A percentile compares a stretch with the other conserved stretches of the same genome.
Conservation (phyloP, 768 basidiomycete species). For the Trametes sanguinea region DNA sequence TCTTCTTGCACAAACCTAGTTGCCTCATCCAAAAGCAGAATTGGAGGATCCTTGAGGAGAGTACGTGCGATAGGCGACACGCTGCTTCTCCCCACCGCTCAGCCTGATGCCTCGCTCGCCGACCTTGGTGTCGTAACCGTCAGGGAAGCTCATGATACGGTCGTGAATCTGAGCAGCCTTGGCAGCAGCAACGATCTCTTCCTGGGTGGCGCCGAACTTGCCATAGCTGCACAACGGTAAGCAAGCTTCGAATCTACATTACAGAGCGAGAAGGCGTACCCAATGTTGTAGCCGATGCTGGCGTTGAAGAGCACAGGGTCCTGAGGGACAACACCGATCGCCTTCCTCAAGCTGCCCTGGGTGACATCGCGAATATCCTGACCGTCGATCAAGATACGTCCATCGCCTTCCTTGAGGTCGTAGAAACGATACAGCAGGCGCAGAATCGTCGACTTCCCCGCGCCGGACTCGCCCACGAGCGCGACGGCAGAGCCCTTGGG, state of each 20-base stretch:
- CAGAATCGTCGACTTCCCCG: slow-evolving; percentile 82
- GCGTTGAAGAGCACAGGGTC: slow-evolving; percentile 76
- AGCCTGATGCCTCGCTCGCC: slow-evolving; percentile 89
- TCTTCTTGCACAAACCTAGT: slow-evolving; percentile 50
- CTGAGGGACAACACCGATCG: slow-evolving; percentile 92
- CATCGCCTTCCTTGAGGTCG: slow-evolving; percentile 78
- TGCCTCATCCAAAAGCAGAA: slow-evolving; percentile 77
- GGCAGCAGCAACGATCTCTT: slow-evolving; percentile 80
- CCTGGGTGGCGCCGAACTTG: slow-evolving; percentile 65
- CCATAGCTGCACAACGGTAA: slow-evolving; percentile 57
- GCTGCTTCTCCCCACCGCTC: slow-evolving; percentile 88
- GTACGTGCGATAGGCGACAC: slow-evolving; percentile 89
- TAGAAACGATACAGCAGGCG: slow-evolving; percentile 94
- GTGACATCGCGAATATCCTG: slow-evolving; percentile 88
- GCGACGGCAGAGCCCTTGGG: slow-evolving; percentile 88
- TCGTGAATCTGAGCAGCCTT: slow-evolving; percentile 88
- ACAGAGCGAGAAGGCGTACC: slow-evolving; percentile 39
- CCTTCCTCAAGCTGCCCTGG: slow-evolving; percentile 71
- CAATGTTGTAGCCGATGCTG: slow-evolving; percentile 73
- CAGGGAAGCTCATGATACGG: slow-evolving; percentile 79
- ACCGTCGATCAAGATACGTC: slow-evolving; percentile 81
- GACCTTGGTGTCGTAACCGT: slow-evolving; percentile 83
- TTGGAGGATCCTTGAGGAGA: slow-evolving; percentile 81
- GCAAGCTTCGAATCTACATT: neutral
- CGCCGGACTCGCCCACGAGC: slow-evolving; percentile 81